A percentile compares a stretch with the other conserved stretches of the same genome.
These are phyloP conservation scores for Fusarium luffae DNA, from an alignment of 2,329 filamentous ascomycete genomes.

Conservation along the genomic window DNA sequence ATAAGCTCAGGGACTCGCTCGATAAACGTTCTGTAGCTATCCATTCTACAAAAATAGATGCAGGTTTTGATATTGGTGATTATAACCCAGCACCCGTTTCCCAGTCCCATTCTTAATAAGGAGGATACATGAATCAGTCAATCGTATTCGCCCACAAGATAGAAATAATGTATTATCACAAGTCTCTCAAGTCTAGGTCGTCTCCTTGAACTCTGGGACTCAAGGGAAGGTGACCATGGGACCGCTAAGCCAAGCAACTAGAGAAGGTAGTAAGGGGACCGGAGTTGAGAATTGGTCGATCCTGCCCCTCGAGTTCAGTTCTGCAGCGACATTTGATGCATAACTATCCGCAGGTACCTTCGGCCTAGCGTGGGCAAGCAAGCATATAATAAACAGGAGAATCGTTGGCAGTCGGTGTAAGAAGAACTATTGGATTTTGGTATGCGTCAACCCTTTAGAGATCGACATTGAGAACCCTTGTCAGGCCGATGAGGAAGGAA, in stretches of 20 bases:
- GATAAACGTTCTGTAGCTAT: not conserved
- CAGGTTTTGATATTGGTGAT: not conserved
- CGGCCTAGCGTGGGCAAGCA: not conserved
- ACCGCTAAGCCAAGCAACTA: slow-evolving; percentile 31
- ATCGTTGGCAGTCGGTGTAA: not conserved
- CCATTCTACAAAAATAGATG: not conserved
- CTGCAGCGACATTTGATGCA: slow-evolving; percentile 11
- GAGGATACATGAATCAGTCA: not conserved
- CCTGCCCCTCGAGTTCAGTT: slow-evolving; percentile 3
- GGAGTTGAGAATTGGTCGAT: slow-evolving; percentile 26
- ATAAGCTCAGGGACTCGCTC: not conserved
- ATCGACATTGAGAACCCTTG: not conserved
- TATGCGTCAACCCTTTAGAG: slow-evolving; percentile 9
- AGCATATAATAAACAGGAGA: not conserved
- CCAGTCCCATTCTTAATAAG: not conserved
- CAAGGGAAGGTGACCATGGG: slow-evolving; percentile 6
- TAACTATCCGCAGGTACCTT: not conserved
- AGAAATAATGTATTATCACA: not conserved
- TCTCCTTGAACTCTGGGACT: not conserved
- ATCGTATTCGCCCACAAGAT: not conserved
- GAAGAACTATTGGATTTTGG: not conserved
- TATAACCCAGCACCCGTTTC: not conserved
- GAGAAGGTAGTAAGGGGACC: slow-evolving; percentile 15
- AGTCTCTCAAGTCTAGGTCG: not conserved
- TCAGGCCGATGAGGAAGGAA: slow-evolving; percentile 7